Percentiles rank a stretch among this genome's conserved stretches.
phyloP scores from a whole-genome alignment of 2,329 filamentous ascomycete genomes.

The Apiospora phragmitis region DNA sequence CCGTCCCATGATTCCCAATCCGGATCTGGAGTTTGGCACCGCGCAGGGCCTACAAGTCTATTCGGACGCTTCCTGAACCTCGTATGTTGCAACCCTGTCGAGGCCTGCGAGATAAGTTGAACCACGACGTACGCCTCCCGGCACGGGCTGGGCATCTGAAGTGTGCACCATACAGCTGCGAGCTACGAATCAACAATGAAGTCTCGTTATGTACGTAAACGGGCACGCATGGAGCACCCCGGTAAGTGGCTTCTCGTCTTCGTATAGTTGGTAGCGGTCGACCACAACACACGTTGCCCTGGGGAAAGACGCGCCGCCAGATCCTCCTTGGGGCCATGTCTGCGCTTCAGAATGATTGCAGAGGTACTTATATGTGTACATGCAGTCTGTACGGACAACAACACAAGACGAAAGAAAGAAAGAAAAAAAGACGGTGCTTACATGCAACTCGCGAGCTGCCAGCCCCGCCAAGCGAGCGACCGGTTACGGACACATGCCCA shows the following conservation, averaged over 20 bases:
- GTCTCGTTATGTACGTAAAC: not conserved
- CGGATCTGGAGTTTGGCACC: not conserved
- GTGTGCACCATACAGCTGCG: slow-evolving; percentile 1
- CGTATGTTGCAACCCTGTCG: slow-evolving; percentile 5
- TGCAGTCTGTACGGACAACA: not conserved
- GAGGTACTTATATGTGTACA: not conserved
- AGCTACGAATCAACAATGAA: not conserved
- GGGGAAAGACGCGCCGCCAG: not conserved
- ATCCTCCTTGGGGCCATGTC: not conserved
- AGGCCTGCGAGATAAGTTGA: not conserved
- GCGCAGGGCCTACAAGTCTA: not conserved
- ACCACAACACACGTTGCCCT: not conserved
- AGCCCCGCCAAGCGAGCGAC: slow-evolving; percentile 1
- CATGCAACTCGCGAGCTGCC: not conserved
- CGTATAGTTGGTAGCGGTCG: not conserved
- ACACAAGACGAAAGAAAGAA: not conserved
- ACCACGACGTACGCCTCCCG: not conserved
- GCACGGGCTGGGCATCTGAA: slow-evolving; percentile 4
- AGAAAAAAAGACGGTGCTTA: not conserved
- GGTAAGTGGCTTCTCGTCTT: not conserved
- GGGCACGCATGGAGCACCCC: not conserved
- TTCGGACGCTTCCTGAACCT: not conserved
- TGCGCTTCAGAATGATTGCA: not conserved
- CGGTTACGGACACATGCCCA: slow-evolving; percentile 4
- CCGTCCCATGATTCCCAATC: slow-evolving; percentile 4